These are phyloP conservation scores for Fusarium sp. DNA, from an alignment of 2,329 filamentous ascomycete species.

Conservation along the genomic window DNA sequence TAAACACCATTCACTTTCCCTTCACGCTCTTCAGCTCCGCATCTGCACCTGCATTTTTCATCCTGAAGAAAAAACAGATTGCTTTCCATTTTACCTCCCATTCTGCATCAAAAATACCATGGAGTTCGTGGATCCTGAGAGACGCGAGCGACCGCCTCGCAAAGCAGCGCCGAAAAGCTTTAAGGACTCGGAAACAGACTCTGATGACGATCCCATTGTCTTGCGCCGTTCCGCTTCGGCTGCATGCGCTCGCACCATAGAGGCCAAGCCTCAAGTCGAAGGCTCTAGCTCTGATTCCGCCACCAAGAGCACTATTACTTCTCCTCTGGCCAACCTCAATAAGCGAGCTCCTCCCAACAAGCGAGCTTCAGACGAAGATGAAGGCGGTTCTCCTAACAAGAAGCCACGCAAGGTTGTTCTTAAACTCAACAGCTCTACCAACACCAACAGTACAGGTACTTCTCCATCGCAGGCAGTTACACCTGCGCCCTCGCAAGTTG, in stretches of 20 bases:
- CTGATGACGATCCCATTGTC: background rate
- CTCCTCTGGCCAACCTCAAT: background rate
- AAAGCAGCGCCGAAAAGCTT: conserved; percentile 14
- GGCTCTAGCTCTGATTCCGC: background rate
- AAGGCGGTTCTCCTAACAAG: conserved; percentile 4
- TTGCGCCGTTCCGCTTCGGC: background rate
- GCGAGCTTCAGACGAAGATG: background rate
- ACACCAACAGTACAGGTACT: background rate
- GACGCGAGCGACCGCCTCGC: conserved; percentile 15
- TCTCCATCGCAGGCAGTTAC: background rate
- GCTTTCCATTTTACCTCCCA: background rate
- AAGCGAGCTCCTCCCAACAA: background rate
- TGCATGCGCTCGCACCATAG: no score
- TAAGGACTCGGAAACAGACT: conserved; percentile 5
- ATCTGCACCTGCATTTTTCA: background rate
- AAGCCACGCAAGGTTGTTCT: conserved; percentile 10
- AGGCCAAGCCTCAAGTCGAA: background rate
- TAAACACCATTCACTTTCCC: background rate
- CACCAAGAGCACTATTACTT: background rate
- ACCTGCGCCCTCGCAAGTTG: background rate
- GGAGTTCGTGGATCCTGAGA: background rate
- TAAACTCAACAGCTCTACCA: background rate
- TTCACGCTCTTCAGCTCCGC: background rate
- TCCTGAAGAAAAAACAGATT: background rate
- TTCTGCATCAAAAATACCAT: background rate